A percentile compares a stretch with the other conserved stretches of the same genome.
Conservation (phyloP, 2,329 filamentous ascomycete species). For the Alternaria solani region DNA sequence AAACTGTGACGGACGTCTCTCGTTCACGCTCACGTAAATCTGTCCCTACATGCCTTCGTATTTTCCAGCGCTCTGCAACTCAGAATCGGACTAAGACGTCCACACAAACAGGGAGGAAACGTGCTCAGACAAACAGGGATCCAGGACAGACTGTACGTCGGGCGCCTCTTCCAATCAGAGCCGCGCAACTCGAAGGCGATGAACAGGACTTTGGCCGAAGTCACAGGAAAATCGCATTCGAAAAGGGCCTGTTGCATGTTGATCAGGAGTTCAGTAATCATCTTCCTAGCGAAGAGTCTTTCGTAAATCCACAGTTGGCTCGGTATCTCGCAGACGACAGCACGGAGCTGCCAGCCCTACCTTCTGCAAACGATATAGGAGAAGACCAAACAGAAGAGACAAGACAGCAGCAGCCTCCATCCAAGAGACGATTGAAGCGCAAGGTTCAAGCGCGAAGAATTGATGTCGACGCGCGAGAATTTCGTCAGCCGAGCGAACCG, state of each 20-base stretch:
- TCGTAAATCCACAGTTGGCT: slow-evolving; percentile 40
- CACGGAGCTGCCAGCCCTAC: slow-evolving; percentile 28
- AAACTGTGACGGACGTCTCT: background rate
- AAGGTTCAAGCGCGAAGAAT: slow-evolving; percentile 57
- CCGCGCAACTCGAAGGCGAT: slow-evolving; percentile 55
- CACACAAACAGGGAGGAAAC: slow-evolving; percentile 5
- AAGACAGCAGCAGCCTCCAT: slow-evolving; percentile 9
- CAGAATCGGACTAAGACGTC: slow-evolving; percentile 4
- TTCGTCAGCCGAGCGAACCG: slow-evolving; percentile 55
- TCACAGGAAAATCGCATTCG: slow-evolving; percentile 51
- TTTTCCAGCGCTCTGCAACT: slow-evolving; percentile 20
- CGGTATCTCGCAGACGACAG: slow-evolving; percentile 47
- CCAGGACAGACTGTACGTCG: background rate
- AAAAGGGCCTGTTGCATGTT: slow-evolving; percentile 39
- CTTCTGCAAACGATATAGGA: slow-evolving; percentile 26
- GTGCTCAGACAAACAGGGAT: background rate
- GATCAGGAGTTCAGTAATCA: slow-evolving; percentile 36
- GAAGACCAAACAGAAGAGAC: slow-evolving; percentile 11
- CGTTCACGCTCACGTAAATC: slow-evolving; percentile 4
- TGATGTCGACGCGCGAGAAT: slow-evolving; percentile 56
- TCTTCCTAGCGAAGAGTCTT: slow-evolving; percentile 16
- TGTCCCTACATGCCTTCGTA: slow-evolving; percentile 14
- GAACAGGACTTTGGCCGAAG: slow-evolving; percentile 48
- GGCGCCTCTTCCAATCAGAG: slow-evolving; percentile 32
- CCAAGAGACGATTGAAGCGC: slow-evolving; percentile 33